Evolutionary conservation across 345 rosid species (phyloP).

Genomic region (Adansonia digitata): DNA sequence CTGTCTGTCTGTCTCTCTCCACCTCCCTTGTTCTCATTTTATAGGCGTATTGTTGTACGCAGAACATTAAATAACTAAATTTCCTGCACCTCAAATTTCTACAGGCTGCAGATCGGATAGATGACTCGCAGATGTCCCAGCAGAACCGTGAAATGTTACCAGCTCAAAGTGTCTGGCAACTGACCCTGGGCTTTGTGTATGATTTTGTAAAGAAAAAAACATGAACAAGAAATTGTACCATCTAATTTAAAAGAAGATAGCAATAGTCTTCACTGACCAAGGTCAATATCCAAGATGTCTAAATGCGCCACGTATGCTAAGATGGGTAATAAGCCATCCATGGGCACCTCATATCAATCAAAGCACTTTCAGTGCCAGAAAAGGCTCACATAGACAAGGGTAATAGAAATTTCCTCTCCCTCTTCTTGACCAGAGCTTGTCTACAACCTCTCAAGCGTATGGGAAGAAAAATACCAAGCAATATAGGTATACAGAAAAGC

Average conservation of each 20-base stretch:
- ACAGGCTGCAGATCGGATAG: background rate
- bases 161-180: background rate
- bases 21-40: background rate
- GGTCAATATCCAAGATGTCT: conserved; percentile 4
- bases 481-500: conserved; percentile 24
- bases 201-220: conserved; percentile 3
- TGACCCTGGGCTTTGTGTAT: conserved; percentile 17
- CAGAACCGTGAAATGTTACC: conserved; percentile 7
- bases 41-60: background rate
- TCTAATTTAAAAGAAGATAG: conserved; percentile 7
- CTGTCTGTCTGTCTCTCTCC: background rate
- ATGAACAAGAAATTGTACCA: conserved; percentile 18
- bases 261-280: conserved; percentile 5
- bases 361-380: background rate
- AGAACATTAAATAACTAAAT: background rate
- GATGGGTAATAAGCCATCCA: background rate
- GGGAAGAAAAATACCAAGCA: conserved; percentile 35
- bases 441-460: conserved; percentile 32
- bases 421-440: conserved; percentile 35
- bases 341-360: background rate
- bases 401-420: conserved; percentile 40
- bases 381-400: conserved; percentile 45
- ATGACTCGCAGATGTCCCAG: too few relatives aligned
- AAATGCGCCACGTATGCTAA: background rate
- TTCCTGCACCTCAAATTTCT: background rate